Evolutionary conservation across 148 eudicot genomes (phyloP), one percentile per base, ranked within the genome.

Genomic region (Fallopia convolvulus): DNA sequence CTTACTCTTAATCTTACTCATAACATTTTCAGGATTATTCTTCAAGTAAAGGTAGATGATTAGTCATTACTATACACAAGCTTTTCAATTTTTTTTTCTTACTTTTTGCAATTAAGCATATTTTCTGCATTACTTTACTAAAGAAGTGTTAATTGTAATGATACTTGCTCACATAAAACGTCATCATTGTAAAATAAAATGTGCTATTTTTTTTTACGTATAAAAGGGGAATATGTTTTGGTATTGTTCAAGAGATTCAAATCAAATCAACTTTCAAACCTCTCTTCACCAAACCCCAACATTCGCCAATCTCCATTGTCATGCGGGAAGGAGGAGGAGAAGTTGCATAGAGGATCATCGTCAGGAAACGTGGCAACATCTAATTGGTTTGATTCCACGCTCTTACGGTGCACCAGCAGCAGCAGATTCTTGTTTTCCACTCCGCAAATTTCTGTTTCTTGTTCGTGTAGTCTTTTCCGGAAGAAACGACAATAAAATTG

Each of bases 321-420:
- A 30, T 6, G 23, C 20, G 21, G n/a, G 23, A 52, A 14, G 26
- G 26, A 26, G n/a, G 23, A 18, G 61, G 23, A 55, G 26, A 26
- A 55, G 10, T 55, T 55, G n/a, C 61, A 55, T n/a, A 8, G 60
- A 18, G 21, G 61, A 55, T n/a, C 26, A 18, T 55, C 61, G 20
- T 55, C 61, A 20, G 23, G 26, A 55, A n/a, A 55, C 61, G 61
- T 55, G 26, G 61, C 23, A n/a, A 20, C 61, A 55, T 55, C 61
- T 53, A 53, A n/a, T 5, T 20, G 26, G 61, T 5, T 20, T 26
- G 61, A 55, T 63, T 5, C 17, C 70, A 63, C 40, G 11, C 70
- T 30, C 70, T 61, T 61, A 61, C 36, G 68, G 68, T 61, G 68
- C 68, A 61, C 68, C 68, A 7, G 65, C 61, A 55, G 61, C 8